A percentile compares a stretch with the other conserved stretches of the same genome.
phyloP scores from a whole-genome alignment of 73 alveolate species.

The Tetrahymena thermophila region DNA sequence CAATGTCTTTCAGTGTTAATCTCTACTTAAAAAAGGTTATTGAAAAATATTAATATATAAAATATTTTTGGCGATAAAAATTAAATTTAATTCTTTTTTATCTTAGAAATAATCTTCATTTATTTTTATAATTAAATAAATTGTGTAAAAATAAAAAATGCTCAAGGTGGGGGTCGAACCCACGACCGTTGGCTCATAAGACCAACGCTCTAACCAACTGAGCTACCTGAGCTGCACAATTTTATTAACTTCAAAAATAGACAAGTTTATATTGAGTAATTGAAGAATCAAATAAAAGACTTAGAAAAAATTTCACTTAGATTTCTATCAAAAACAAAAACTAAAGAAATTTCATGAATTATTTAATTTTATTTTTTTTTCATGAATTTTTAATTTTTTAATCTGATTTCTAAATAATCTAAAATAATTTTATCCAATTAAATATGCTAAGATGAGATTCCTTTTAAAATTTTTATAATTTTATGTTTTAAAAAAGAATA shows the following conservation, averaged over 20 bases:
- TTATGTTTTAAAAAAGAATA: too few relatives aligned
- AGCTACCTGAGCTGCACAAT: not conserved
- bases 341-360: not conserved
- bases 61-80: too few relatives aligned
- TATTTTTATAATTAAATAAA: not conserved
- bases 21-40: not conserved
- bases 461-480: too few relatives aligned
- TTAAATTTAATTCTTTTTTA: not conserved
- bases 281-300: not conserved
- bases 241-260: not conserved
- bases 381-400: too few relatives aligned
- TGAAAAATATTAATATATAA: too few relatives aligned
- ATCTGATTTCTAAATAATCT: too few relatives aligned
- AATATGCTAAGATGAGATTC: too few relatives aligned
- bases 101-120: too few relatives aligned
- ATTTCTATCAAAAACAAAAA: not conserved
- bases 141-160: not conserved
- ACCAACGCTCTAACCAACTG: slow-evolving; percentile 5
- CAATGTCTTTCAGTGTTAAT: not conserved
- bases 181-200: slow-evolving; percentile 4
- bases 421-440: too few relatives aligned
- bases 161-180: slow-evolving; percentile 4
- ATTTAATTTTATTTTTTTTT: too few relatives aligned
- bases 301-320: not conserved
- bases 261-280: not conserved